Conservation (phyloP, 2,329 filamentous ascomycete species). For the Apiospora rasikravindrae region DNA sequence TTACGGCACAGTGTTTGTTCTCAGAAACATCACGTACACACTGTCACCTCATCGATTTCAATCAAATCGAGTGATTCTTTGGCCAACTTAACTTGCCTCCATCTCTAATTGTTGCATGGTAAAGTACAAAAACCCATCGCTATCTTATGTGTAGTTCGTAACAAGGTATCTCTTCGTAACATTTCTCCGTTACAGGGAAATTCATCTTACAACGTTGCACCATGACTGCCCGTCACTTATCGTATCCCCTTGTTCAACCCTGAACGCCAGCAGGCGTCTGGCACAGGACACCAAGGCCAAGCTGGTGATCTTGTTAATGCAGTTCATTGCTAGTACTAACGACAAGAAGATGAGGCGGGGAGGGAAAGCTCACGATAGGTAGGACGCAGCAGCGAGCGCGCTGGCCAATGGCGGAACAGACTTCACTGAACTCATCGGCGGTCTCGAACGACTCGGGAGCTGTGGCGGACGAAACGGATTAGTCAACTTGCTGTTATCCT, state of each 20-base stretch:
- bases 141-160: not conserved
- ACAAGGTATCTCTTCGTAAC: too few species aligned
- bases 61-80: not conserved
- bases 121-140: not conserved
- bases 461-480: slow-evolving; percentile 18
- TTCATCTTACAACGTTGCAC: not conserved
- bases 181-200: too few species aligned
- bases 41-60: not conserved
- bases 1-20: not conserved
- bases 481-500: not conserved
- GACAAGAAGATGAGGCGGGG: not conserved
- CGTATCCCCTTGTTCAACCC: not conserved
- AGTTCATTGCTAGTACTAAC: not conserved
- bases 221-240: not conserved
- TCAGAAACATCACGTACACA: not conserved
- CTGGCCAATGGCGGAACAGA: slow-evolving; percentile 49
- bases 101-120: not conserved
- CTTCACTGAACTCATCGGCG: slow-evolving; percentile 48
- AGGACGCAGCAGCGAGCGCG: slow-evolving; percentile 57
- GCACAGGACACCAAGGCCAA: slow-evolving; percentile 41
- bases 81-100: not conserved
- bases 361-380: slow-evolving; percentile 44
- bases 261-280: slow-evolving; percentile 35
- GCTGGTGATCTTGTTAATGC: slow-evolving; percentile 26
- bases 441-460: slow-evolving; percentile 43